Evolutionary conservation across 2,329 filamentous ascomycete genomes (phyloP), one percentile per base, ranked within the genome.

Genomic region (Penicillium sp.): DNA sequence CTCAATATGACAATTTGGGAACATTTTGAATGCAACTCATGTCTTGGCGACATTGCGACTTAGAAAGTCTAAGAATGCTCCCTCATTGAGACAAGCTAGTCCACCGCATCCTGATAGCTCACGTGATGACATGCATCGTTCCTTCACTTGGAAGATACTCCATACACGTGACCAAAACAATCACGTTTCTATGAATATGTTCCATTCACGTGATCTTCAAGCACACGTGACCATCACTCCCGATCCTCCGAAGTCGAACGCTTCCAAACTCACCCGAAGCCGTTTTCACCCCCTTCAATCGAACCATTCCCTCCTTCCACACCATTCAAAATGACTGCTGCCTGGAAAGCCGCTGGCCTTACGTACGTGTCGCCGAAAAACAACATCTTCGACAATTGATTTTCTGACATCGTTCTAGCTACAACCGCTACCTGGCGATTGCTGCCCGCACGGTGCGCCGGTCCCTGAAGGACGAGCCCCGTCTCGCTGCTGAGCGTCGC

Each of bases 341-440:
- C 93, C 77, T 99, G 93, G 95, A 98, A 97, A 90, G 87, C 93
- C 76, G 91, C 95, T 78, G 95, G 95, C 81, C 85, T 98, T 77
- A 96, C 88, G 93, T 96, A 90, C 79, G 91, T 50, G 60, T 62
- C 61, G 60, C 43, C 19, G 19, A 14, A 43, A 16, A 37, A 5
- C 39, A 44, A 44, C 44, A 16, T 37, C 52, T 19, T 33, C 47
- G 39, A 26, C 49, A 55, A 62, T 65, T 59, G 66, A 71, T 72
- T 59, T 71, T 65, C 69, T 60, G 33, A 50, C 48, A 19, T 25
- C 52, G 64, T 55, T 25, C 76, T 78, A 99, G 95, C 83, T 99
- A 99, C 91, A 99, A 99, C 89, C 95, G 93, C 83, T 98, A 97
- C 88, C 88, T 99, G 77, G 88, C 93, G 75, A 87, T 99, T 81